A percentile compares a stretch with the other conserved stretches of the same genome.
These are phyloP conservation scores for Monilinia laxa DNA, from an alignment of 2,329 filamentous ascomycete species.

Conservation along the genomic window DNA sequence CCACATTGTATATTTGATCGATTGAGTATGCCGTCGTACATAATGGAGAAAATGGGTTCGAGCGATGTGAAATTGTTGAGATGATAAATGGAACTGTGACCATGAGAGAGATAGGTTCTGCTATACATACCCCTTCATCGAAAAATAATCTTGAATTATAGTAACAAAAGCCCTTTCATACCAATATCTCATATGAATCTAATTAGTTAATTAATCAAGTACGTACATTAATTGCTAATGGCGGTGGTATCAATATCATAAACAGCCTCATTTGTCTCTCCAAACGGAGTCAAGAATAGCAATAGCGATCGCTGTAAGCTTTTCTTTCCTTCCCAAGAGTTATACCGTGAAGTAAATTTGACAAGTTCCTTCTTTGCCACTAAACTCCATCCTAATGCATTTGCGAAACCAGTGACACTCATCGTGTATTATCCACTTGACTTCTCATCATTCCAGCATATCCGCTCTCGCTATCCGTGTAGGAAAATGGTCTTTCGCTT, in stretches of 20 bases:
- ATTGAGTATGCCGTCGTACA: too few species aligned
- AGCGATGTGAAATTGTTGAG: too few species aligned
- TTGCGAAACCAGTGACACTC: not conserved
- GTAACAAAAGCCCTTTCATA: not conserved
- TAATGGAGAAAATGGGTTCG: fast-evolving
- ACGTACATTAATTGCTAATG: not conserved
- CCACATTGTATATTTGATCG: too few species aligned
- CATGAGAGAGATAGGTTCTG: not conserved
- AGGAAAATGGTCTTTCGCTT: slow-evolving; percentile 19
- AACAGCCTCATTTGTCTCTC: not conserved
- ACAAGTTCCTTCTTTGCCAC: not conserved
- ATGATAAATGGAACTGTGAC: not conserved
- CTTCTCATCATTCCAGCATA: slow-evolving; percentile 21
- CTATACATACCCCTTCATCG: not conserved
- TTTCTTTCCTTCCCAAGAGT: not conserved
- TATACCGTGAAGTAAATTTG: not conserved
- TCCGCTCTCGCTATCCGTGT: slow-evolving; percentile 22
- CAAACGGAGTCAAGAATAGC: not conserved
- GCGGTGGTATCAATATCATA: slow-evolving; percentile 13
- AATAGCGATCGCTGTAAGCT: not conserved
- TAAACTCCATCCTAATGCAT: not conserved
- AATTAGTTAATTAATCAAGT: slow-evolving; percentile 8
- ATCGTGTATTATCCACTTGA: not conserved
- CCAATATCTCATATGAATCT: not conserved
- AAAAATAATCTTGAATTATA: not conserved